Conservation (phyloP, 768 basidiomycete species). For the Boletus fagicola region DNA sequence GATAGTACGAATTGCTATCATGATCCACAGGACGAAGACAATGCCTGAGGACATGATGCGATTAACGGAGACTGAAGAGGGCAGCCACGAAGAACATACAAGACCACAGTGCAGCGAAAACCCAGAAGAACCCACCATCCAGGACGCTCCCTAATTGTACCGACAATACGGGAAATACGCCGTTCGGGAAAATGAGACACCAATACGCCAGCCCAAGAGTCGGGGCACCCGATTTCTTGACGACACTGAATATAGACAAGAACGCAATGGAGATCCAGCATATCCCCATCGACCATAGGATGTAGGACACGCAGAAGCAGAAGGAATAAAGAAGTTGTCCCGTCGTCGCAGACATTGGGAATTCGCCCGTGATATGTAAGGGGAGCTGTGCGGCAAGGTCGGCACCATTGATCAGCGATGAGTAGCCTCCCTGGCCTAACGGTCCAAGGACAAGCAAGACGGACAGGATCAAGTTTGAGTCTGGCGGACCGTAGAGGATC, state of each 20-base stretch:
- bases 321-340: conserved; percentile 44
- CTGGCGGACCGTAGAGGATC: conserved; percentile 41
- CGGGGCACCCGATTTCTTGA: conserved; percentile 31
- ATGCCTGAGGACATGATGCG: conserved; percentile 30
- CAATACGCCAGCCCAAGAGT: conserved; percentile 50
- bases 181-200: conserved; percentile 58
- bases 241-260: conserved; percentile 38
- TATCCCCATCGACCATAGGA: conserved; percentile 55
- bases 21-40: conserved; percentile 43
- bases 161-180: conserved; percentile 48
- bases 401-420: conserved; percentile 41
- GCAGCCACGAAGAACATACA: conserved; percentile 33
- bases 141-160: conserved; percentile 49
- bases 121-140: conserved; percentile 50
- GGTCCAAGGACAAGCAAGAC: conserved; percentile 53
- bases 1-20: conserved; percentile 37
- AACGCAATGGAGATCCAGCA: conserved; percentile 49
- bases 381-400: conserved; percentile 37
- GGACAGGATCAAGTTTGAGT: conserved; percentile 39
- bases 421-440: conserved; percentile 51
- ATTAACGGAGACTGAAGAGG: background rate
- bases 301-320: conserved; percentile 46
- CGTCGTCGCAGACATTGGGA: conserved; percentile 34
- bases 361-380: conserved; percentile 27
- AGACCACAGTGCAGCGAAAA: conserved; percentile 53